Evolutionary conservation across 2,329 filamentous ascomycete genomes (phyloP).

Genomic region (Biscogniauxia marginata): DNA sequence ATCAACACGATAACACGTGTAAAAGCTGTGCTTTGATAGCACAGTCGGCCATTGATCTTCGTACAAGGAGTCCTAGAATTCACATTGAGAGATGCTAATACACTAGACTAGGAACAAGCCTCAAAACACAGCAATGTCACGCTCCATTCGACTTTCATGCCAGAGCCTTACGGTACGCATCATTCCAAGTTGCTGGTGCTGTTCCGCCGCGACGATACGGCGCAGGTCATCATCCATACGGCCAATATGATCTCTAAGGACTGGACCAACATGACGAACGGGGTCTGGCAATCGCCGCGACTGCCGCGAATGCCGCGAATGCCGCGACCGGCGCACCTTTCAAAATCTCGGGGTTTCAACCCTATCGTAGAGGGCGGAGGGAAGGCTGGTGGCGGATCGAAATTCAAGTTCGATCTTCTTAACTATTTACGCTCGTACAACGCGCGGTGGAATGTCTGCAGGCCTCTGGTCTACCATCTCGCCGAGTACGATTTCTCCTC

Average conservation of each 20-base stretch:
- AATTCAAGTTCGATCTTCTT: constrained; percentile 75
- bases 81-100: no score
- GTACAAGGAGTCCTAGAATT: no score
- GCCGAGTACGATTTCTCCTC: constrained; percentile 65
- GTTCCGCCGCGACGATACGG: constrained; percentile 71
- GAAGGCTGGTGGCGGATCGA: constrained; percentile 57
- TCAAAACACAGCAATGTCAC: constrained; percentile 64
- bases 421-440: constrained; percentile 73
- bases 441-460: constrained; percentile 50
- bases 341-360: background rate
- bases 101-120: constrained; percentile 55
- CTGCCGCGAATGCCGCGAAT: constrained; percentile 67
- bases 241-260: constrained; percentile 89
- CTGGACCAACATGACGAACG: constrained; percentile 87
- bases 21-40: no score
- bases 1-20: no score
- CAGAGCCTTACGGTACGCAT: constrained; percentile 83
- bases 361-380: constrained; percentile 18
- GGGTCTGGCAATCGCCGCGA: constrained; percentile 72
- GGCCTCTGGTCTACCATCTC: constrained; percentile 57
- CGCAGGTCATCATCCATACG: constrained; percentile 81
- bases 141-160: constrained; percentile 73
- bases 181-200: constrained; percentile 87
- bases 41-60: no score
- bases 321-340: no score